Percentiles rank a stretch among this genome's conserved stretches.
phyloP scores from a whole-genome alignment of 2,329 filamentous ascomycete species.

The Nigrograna mackinnonii region DNA sequence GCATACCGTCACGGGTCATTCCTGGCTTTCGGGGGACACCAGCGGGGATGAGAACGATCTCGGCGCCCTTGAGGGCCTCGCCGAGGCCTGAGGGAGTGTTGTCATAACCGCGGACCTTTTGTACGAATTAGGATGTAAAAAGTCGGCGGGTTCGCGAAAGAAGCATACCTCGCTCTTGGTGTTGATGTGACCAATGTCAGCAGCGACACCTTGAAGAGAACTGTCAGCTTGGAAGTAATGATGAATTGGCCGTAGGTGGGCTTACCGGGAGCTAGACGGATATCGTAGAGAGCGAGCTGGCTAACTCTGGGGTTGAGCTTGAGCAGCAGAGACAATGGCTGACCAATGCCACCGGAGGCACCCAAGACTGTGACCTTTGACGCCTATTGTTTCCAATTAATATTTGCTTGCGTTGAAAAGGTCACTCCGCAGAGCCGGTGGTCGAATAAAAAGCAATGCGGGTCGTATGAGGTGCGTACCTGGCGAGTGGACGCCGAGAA shows the following conservation, averaged over 20 bases:
- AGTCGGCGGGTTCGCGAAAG: slow-evolving; percentile 4
- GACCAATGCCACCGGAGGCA: slow-evolving; percentile 96
- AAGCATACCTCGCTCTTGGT: slow-evolving; percentile 76
- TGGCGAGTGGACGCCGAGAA: slow-evolving; percentile 57
- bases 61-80: slow-evolving; percentile 79
- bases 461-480: slow-evolving; percentile 39
- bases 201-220: slow-evolving; percentile 77
- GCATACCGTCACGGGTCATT: slow-evolving; percentile 95
- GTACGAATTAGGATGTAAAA: slow-evolving; percentile 20
- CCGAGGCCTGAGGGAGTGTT: slow-evolving; percentile 75
- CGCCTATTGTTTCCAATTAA: slow-evolving; percentile 60
- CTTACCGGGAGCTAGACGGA: slow-evolving; percentile 89
- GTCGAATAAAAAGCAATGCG: slow-evolving; percentile 18
- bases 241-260: slow-evolving; percentile 19
- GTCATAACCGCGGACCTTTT: slow-evolving; percentile 82
- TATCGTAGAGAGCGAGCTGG: slow-evolving; percentile 96
- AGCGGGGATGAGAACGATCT: slow-evolving; percentile 96
- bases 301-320: slow-evolving; percentile 97
- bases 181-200: slow-evolving; percentile 98
- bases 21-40: slow-evolving; percentile 99
- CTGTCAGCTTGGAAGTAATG: slow-evolving; percentile 18
- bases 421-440: slow-evolving; percentile 7
- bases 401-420: slow-evolving; percentile 25
- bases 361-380: slow-evolving; percentile 98
- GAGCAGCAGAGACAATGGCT: slow-evolving; percentile 94